A percentile compares a stretch with the other conserved stretches of the same genome.
phyloP scores from a whole-genome alignment of 768 basidiomycete genomes.

The Lepiota brunneoincarnata region DNA sequence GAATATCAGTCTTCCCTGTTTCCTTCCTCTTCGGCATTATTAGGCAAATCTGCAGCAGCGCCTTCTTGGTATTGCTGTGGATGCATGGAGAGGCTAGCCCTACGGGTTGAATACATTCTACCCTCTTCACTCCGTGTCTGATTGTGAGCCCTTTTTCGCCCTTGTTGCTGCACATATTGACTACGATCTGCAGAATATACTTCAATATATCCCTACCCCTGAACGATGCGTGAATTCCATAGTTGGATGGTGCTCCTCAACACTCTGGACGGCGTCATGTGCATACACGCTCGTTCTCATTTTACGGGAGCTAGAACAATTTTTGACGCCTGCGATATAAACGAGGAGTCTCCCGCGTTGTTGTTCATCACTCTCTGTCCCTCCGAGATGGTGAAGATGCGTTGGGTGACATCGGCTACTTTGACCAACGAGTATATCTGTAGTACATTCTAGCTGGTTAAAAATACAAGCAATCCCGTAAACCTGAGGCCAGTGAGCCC shows the following conservation, averaged over 20 bases:
- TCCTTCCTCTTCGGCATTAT: slow-evolving; percentile 6
- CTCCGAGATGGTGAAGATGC: slow-evolving; percentile 18
- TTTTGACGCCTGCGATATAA: slow-evolving; percentile 17
- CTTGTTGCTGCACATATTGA: background rate
- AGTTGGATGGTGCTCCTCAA: slow-evolving; percentile 64
- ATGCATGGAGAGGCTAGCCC: slow-evolving; percentile 13
- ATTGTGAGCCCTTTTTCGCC: too few species aligned
- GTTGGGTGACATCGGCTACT: slow-evolving; percentile 23
- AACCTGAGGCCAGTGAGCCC: background rate
- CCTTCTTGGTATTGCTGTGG: background rate
- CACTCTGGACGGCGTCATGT: slow-evolving; percentile 88
- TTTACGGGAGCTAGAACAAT: slow-evolving; percentile 85
- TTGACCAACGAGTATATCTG: background rate
- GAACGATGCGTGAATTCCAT: background rate
- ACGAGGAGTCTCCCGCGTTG: slow-evolving; percentile 23
- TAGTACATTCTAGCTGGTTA: too few species aligned
- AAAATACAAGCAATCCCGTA: background rate
- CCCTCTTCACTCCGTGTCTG: background rate
- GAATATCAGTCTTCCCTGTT: slow-evolving; percentile 11
- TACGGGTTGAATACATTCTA: slow-evolving; percentile 12
- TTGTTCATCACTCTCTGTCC: slow-evolving; percentile 19
- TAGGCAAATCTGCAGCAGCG: background rate
- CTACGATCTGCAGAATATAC: background rate
- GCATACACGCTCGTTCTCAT: slow-evolving; percentile 87
- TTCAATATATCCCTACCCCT: background rate